Conservation (phyloP, 371 early-diverging fungal genomes). For the Mortierella sp. region DNA sequence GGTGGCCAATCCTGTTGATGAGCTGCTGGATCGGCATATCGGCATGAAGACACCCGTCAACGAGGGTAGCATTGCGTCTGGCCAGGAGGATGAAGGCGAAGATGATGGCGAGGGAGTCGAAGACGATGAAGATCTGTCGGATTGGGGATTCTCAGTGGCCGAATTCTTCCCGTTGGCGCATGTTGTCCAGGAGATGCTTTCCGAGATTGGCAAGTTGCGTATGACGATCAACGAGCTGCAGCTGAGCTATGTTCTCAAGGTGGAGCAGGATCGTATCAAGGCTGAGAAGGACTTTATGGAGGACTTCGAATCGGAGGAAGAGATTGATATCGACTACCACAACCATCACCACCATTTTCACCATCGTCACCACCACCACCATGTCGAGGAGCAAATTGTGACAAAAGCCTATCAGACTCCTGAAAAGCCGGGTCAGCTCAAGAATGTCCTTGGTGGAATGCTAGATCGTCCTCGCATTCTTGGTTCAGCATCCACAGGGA, state of each 20-base stretch:
- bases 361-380: constrained; percentile 1
- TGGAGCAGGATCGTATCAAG: constrained; percentile 66
- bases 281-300: constrained; percentile 67
- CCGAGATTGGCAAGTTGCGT: constrained; percentile 73
- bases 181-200: constrained; percentile 73
- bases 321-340: constrained; percentile 27
- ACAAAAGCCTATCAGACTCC: not conserved
- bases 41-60: not conserved
- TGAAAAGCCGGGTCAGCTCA: constrained; percentile 16
- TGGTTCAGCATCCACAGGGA: constrained; percentile 41
- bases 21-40: constrained; percentile 23
- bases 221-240: constrained; percentile 81
- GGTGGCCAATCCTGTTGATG: constrained; percentile 44
- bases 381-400: not conserved
- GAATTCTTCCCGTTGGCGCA: constrained; percentile 72
- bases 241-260: constrained; percentile 77
- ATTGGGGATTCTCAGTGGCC: constrained; percentile 57
- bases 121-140: constrained; percentile 9
- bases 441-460: constrained; percentile 30
- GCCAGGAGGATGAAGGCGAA: constrained; percentile 9
- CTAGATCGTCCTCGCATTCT: constrained; percentile 50
- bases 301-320: constrained; percentile 41
- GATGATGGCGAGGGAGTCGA: constrained; percentile 1
- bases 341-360: not conserved
- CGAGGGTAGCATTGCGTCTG: not conserved